Percentiles rank a stretch among this genome's conserved stretches.
Evolutionary conservation across 139 green algal species (phyloP).

Genomic region (Coelastrella sp.): DNA sequence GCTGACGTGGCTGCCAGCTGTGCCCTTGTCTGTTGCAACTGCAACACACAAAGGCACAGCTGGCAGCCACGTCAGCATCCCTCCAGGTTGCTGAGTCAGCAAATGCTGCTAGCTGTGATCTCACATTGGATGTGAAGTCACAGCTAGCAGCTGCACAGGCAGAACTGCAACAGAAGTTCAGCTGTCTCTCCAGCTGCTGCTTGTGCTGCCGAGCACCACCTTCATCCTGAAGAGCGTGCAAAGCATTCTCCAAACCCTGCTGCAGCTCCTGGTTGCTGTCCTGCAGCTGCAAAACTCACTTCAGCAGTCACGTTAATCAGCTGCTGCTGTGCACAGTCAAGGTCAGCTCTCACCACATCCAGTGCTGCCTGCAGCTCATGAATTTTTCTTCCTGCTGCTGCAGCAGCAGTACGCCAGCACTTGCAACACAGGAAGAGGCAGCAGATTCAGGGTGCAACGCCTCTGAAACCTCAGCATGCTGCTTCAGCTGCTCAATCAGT

Average conservation of each 20-base stretch:
- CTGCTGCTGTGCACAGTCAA: neutral
- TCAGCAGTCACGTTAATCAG: neutral
- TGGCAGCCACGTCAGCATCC: neutral
- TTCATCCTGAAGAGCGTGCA: neutral
- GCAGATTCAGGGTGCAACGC: neutral
- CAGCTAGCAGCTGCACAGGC: too few relatives aligned
- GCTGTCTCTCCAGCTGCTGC: neutral
- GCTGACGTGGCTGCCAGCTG: neutral
- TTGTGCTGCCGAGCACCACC: neutral
- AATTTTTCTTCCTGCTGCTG: neutral
- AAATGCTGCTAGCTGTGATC: neutral
- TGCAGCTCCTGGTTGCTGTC: slow-evolving; percentile 18
- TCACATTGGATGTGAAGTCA: too few relatives aligned
- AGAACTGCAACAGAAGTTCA: too few relatives aligned
- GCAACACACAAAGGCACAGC: too few relatives aligned
- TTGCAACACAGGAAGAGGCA: neutral
- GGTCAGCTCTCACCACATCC: neutral
- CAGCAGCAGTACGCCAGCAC: neutral
- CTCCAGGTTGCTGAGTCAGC: neutral
- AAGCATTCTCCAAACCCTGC: neutral
- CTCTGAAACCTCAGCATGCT: neutral
- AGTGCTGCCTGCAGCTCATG: neutral
- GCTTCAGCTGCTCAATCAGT: too few relatives aligned
- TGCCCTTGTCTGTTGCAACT: neutral
- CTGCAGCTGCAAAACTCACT: slow-evolving; percentile 2